Base-by-base conservation (phyloP, 1,284 basidiomycete species). In the Irpex sp. region DNA sequence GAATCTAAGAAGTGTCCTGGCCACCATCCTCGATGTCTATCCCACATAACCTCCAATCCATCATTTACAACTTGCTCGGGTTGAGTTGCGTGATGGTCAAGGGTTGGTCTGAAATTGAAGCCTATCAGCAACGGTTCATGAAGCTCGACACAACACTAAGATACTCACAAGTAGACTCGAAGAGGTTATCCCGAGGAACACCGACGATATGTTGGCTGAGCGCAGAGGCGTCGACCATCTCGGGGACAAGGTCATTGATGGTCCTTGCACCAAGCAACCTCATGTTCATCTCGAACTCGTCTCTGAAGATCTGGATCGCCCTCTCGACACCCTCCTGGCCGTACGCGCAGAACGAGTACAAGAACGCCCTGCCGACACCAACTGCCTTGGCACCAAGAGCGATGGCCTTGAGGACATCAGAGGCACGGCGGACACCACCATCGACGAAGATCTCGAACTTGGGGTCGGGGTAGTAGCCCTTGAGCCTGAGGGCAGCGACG, bases 251-350 rank as follows among this genome's bases (percentile, higher is more conserved):
- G 62, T 96, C 92, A 56, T 83, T 82, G 60, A 97, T 76, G 0
- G 84, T 89, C 4, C 83, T 86, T 0, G 94, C 94, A 3, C 94
- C 94, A 21, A 97, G 77, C 8, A 95, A 78, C 11, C 93, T 87
- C 85, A 96, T 84, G 76, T 93, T 93, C 90, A 94, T 96, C 78
- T 94, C 92, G 70, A 97, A 93, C 75, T 97, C 94, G 68, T 95
- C 93, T 90, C 86, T 83, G 61, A 95, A 76, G 60, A 95, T 93
- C 67, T 89, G 81, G 54, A 94, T 70, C 1, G 90, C 89, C 68
- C 83, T 85, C 63, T 92, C 86, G 15, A 94, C 87, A 8, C 90
- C 95, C 36, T 92, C 90, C 60, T 84, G 80, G 1, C 95, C 95
- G 72, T 95, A 96, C 0, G 92, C 84, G 8, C 88, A 94, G 80